Conservation (phyloP, 2,329 filamentous ascomycete species). For the Neonectria neomacrospora region DNA sequence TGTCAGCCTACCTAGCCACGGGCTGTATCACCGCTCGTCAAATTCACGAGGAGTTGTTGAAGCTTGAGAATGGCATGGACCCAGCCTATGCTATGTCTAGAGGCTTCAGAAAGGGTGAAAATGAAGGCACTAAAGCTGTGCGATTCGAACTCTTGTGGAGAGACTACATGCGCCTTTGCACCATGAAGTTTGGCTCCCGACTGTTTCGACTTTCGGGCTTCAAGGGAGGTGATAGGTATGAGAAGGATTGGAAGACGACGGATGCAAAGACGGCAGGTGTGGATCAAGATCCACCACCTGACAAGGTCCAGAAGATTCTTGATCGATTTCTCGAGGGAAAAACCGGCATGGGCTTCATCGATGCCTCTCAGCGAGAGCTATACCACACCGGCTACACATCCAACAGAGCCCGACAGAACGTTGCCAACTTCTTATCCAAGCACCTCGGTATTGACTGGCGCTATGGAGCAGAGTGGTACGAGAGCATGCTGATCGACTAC, state of each 20-base stretch:
- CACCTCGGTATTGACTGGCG: slow-evolving; percentile 83
- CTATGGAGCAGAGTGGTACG: slow-evolving; percentile 85
- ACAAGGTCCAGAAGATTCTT: slow-evolving; percentile 61
- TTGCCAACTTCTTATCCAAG: slow-evolving; percentile 78
- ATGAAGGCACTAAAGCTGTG: slow-evolving; percentile 74
- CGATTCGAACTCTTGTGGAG: slow-evolving; percentile 81
- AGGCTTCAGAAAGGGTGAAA: slow-evolving; percentile 77
- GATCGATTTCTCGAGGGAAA: slow-evolving; percentile 72
- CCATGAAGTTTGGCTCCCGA: slow-evolving; percentile 72
- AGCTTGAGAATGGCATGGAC: slow-evolving; percentile 73
- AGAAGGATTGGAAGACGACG: slow-evolving; percentile 62
- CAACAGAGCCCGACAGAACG: slow-evolving; percentile 80
- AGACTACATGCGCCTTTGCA: slow-evolving; percentile 84
- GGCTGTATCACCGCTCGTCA: slow-evolving; percentile 80
- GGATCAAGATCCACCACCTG: slow-evolving; percentile 54
- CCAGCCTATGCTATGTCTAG: slow-evolving; percentile 51
- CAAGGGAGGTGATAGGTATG: slow-evolving; percentile 52
- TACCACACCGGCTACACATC: slow-evolving; percentile 81
- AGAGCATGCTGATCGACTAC: slow-evolving; percentile 78
- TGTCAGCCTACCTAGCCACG: slow-evolving; percentile 78
- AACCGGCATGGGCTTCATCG: slow-evolving; percentile 81
- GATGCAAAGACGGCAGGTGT: slow-evolving; percentile 43
- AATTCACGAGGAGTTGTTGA: slow-evolving; percentile 73
- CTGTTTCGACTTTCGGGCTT: slow-evolving; percentile 76
- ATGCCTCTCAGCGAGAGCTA: slow-evolving; percentile 80